These are phyloP conservation scores for Parachaetomium inaequale DNA, from an alignment of 495 filamentous ascomycete species.

Conservation along the genomic window DNA sequence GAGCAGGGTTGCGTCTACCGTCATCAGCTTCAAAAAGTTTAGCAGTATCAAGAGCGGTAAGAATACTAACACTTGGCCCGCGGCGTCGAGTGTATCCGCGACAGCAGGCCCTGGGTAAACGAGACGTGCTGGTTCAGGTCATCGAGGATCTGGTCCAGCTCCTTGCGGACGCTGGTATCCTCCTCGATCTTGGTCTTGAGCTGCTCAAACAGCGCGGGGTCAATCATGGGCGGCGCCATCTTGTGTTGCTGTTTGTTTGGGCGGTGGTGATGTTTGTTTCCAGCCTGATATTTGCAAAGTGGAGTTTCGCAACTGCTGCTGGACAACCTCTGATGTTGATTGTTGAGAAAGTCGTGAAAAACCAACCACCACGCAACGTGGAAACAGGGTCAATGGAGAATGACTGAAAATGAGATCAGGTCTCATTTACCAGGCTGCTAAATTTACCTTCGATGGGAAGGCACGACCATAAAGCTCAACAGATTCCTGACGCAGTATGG, in stretches of 20 bases:
- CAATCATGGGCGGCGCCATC: constrained; percentile 54
- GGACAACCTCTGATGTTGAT: background rate
- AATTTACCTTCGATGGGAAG: background rate
- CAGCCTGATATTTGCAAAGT: background rate
- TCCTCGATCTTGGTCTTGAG: constrained; percentile 89
- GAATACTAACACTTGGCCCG: constrained; percentile 62
- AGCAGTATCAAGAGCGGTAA: background rate
- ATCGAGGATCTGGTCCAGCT: constrained; percentile 75
- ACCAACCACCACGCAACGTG: background rate
- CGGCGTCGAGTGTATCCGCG: constrained; percentile 85
- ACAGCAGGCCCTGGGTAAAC: constrained; percentile 72
- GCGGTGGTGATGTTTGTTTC: background rate
- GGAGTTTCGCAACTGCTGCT: background rate
- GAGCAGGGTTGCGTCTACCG: constrained; percentile 39
- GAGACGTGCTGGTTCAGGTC: constrained; percentile 63
- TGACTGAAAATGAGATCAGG: background rate
- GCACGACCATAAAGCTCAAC: background rate
- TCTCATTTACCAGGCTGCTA: background rate
- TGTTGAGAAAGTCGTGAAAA: background rate
- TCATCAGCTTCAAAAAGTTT: background rate
- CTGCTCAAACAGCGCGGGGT: constrained; percentile 79
- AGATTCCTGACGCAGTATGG: background rate
- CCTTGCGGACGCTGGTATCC: constrained; percentile 75
- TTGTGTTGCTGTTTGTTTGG: constrained; percentile 1
- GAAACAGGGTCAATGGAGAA: too few species aligned